A percentile compares a stretch with the other conserved stretches of the same genome.
Conservation (phyloP, 129 eudicot species). For the Cynara cardunculus region DNA sequence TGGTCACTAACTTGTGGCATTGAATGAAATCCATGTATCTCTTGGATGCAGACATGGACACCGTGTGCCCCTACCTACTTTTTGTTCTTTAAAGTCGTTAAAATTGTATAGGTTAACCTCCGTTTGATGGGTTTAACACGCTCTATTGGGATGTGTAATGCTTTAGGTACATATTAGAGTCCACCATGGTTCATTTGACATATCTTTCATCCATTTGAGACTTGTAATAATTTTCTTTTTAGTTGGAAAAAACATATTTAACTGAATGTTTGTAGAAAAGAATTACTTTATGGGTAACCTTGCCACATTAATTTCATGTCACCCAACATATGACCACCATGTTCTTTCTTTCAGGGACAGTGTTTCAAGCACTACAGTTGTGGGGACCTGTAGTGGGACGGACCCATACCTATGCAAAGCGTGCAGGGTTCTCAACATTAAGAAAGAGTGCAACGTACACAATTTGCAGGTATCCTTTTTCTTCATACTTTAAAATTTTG, state of each 20-base stretch:
- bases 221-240: not conserved
- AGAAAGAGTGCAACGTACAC: not conserved
- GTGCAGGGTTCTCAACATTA: not conserved
- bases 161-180: not conserved
- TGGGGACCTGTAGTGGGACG: conserved; percentile 11
- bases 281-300: not conserved
- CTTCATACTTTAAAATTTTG: not conserved
- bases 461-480: not conserved
- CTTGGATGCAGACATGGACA: conserved; percentile 21
- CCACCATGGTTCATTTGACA: not conserved
- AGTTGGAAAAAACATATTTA: conserved; percentile 10
- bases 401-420: not conserved
- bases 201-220: not conserved
- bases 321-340: not conserved
- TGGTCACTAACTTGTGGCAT: conserved; percentile 5
- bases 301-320: conserved; percentile 9
- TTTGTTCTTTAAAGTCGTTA: conserved; percentile 10
- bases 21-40: conserved; percentile 15
- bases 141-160: not conserved
- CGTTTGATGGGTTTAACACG: not conserved
- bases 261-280: not conserved
- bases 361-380: not conserved
- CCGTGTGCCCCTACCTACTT: conserved; percentile 24
- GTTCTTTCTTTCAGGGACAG: conserved; percentile 7
- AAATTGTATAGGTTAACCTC: conserved; percentile 4